Conservation (phyloP, 495 filamentous ascomycete species). For the Xanthoparmelia taractica region DNA sequence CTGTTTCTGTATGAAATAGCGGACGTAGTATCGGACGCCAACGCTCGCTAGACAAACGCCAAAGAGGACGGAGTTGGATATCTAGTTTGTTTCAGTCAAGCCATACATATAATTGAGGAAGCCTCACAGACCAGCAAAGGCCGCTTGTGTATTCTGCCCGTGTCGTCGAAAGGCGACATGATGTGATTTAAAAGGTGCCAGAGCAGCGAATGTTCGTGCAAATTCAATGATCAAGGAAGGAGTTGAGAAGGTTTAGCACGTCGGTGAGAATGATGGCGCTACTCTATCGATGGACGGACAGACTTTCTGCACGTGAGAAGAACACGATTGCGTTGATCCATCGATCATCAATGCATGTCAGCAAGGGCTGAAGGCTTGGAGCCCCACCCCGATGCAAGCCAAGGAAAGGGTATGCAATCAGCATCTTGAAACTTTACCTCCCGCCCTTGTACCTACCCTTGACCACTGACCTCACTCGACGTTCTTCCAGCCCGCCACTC, state of each 20-base stretch:
- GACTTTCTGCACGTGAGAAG: conserved; percentile 1
- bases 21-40: conserved; percentile 20
- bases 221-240: not conserved
- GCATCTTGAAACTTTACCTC: not conserved
- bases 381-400: not conserved
- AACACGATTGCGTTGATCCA: not conserved
- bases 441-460: not conserved
- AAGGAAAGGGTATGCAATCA: not conserved
- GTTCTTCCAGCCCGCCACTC: not conserved
- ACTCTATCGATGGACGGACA: not conserved
- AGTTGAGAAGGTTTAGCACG: not conserved
- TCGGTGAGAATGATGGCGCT: not conserved
- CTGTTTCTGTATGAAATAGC: conserved; percentile 19
- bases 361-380: not conserved
- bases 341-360: not conserved
- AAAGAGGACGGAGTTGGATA: conserved; percentile 17
- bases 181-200: not conserved
- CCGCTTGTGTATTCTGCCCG: not conserved
- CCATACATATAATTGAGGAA: not conserved
- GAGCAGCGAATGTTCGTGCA: not conserved
- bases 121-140: conserved; percentile 1
- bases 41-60: conserved; percentile 13
- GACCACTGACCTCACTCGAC: not conserved
- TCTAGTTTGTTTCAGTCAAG: not conserved
- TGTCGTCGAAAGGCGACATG: not conserved